phyloP scores from a whole-genome alignment of 148 eudicot species.

The Vaccinium myrtillus region DNA sequence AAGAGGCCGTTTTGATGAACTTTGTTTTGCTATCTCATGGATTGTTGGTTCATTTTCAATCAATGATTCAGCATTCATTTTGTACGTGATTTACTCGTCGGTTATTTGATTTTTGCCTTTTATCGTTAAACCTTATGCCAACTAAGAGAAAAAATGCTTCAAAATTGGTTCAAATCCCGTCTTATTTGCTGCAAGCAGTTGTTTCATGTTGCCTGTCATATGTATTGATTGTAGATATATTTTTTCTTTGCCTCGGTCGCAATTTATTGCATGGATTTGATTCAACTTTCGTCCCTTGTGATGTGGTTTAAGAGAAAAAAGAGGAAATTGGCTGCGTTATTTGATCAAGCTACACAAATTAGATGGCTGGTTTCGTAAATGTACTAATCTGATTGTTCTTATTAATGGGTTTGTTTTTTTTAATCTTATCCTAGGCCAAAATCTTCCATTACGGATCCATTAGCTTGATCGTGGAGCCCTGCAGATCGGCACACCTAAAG shows the following conservation, averaged over 20 bases:
- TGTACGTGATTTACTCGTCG: background rate
- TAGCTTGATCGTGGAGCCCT: constrained; percentile 92
- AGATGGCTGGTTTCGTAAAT: background rate
- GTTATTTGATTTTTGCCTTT: background rate
- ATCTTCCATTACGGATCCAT: constrained; percentile 88
- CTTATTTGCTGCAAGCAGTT: background rate
- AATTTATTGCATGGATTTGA: background rate
- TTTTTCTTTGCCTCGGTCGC: too few relatives aligned
- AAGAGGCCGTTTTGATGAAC: background rate
- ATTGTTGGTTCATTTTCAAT: background rate
- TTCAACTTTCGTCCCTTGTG: background rate
- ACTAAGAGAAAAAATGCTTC: background rate
- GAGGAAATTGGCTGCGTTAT: background rate
- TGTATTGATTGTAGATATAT: background rate
- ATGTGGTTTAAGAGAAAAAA: background rate
- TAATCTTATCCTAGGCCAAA: constrained; percentile 42
- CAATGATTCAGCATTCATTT: background rate
- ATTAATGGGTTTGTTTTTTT: background rate
- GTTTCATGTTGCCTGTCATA: background rate
- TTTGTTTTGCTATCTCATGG: background rate
- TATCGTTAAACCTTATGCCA: background rate
- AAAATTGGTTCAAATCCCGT: background rate
- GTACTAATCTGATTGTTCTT: background rate
- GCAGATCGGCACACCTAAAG: constrained; percentile 83
- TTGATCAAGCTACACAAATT: background rate